A percentile compares a stretch with the other conserved stretches of the same genome.
Evolutionary conservation across 768 basidiomycete genomes (phyloP).

Genomic region (Lactarius hengduanensis): DNA sequence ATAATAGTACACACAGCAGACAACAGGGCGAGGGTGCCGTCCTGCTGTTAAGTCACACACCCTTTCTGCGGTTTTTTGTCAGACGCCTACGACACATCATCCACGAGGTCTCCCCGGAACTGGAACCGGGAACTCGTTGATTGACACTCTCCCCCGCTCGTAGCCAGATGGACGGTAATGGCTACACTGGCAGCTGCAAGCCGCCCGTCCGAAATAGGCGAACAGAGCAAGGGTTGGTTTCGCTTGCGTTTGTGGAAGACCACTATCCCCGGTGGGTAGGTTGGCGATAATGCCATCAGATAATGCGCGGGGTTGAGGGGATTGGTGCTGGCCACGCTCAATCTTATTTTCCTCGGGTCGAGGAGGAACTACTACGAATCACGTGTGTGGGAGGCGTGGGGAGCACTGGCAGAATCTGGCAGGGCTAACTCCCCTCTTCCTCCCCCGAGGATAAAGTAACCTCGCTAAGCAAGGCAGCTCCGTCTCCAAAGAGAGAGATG

Average conservation of each 20-base stretch:
- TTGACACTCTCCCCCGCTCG: neutral
- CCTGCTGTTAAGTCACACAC: slow-evolving; percentile 1
- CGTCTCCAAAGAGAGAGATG: neutral
- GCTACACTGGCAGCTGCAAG: neutral
- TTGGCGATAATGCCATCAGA: neutral
- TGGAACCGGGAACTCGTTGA: neutral
- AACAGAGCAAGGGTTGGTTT: neutral
- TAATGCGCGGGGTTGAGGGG: slow-evolving; percentile 6
- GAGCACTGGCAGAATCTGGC: neutral
- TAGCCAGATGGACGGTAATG: neutral
- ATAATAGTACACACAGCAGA: too few species aligned
- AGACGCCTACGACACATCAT: neutral
- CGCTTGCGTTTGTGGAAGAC: neutral
- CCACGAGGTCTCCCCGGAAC: neutral
- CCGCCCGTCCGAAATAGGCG: neutral
- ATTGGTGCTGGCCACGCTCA: slow-evolving; percentile 2
- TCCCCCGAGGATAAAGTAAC: slow-evolving; percentile 1
- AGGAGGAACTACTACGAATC: neutral
- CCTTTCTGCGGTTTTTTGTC: neutral
- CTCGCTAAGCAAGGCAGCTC: neutral
- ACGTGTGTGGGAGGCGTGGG: slow-evolving; percentile 12
- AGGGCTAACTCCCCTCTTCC: neutral
- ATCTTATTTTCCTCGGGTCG: neutral
- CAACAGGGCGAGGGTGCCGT: neutral
- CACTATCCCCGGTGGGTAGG: neutral